Base-by-base conservation (phyloP, 192 early-diverging fungal species). In the Coemansia sp. region DNA sequence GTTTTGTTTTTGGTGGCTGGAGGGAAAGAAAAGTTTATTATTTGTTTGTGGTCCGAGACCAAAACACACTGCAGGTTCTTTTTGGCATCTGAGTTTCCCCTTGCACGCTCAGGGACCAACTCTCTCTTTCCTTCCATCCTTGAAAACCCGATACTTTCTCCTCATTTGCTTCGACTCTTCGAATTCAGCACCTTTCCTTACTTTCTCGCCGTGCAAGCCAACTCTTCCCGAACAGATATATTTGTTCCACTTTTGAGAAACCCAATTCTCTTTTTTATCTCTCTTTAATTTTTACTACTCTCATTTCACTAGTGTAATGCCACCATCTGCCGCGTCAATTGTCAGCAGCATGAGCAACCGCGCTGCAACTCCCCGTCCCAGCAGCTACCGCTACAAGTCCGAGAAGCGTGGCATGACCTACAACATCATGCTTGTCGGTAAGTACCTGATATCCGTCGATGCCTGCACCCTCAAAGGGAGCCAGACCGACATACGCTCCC, bases 401-500 rank as follows among this genome's bases (percentile, higher is more conserved):
- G 89, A 90, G 63, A 97, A 95, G 76, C 96, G 95, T 82, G 95
- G 94, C 61, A 88, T 99, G 66, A 88, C 90, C 67, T 95, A 98
- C 83, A 97, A 93, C 82, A 74, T 99, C 52, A 98, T 99, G 93
- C 90, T 96, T 47, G 93, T 93, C 58, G 96, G 95, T 85, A 84
- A 75, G 40, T 42, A 4, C 11, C 40, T 42, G 40, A 10, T 8
- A 31, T 31, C 7, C 31, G 31, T 31, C 31, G 31, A n/a, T 31
- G 6, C 31, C 31, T 7, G 31, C 6, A 31, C 7, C 31, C 31
- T 31, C 31, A 31, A 21, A 21, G 31, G 31, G 31, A 31, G 6
- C 31, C 7, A 7, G 31, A 7, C 31, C 31, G 31, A 5, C 31
- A 31, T 31, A 31, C 31, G 6, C 31, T 31, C 31, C 31, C 31